Percentiles rank a stretch among this genome's conserved stretches.
These are phyloP conservation scores for Paraconiothyrium sp. DNA, from an alignment of 2,329 filamentous ascomycete species.

Conservation along the genomic window DNA sequence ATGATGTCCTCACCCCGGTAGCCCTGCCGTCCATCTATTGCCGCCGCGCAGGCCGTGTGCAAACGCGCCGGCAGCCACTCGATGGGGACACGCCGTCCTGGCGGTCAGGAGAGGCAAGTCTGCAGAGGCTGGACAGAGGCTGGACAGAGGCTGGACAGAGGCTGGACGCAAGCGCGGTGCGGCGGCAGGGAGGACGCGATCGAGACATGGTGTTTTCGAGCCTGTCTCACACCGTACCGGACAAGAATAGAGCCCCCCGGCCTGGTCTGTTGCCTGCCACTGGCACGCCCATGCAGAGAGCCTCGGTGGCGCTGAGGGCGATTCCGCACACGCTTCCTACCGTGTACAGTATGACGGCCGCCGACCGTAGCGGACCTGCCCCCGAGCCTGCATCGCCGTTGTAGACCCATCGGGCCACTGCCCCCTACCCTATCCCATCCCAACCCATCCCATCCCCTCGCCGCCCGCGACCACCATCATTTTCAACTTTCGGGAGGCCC, in stretches of 20 bases:
- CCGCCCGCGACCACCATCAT: slow-evolving; percentile 2
- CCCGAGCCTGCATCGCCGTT: too few relatives aligned
- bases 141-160: too few relatives aligned
- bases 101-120: background rate
- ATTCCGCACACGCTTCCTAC: background rate
- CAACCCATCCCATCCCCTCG: slow-evolving; percentile 2
- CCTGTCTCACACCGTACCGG: background rate
- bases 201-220: too few relatives aligned
- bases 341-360: background rate
- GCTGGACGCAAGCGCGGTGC: background rate
- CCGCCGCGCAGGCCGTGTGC: background rate
- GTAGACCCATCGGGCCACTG: background rate
- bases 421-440: background rate
- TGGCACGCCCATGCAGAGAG: background rate
- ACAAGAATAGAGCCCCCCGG: background rate
- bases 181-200: slow-evolving; percentile 1
- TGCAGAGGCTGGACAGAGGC: background rate
- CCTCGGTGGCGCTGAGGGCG: background rate
- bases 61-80: background rate
- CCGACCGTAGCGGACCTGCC: too few relatives aligned
- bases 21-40: background rate
- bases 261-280: slow-evolving; percentile 11
- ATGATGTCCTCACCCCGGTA: background rate
- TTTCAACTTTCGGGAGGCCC: slow-evolving; percentile 11
- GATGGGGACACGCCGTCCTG: background rate